Conservation (phyloP, 192 early-diverging fungal genomes). For the Paraglomus occultum region DNA sequence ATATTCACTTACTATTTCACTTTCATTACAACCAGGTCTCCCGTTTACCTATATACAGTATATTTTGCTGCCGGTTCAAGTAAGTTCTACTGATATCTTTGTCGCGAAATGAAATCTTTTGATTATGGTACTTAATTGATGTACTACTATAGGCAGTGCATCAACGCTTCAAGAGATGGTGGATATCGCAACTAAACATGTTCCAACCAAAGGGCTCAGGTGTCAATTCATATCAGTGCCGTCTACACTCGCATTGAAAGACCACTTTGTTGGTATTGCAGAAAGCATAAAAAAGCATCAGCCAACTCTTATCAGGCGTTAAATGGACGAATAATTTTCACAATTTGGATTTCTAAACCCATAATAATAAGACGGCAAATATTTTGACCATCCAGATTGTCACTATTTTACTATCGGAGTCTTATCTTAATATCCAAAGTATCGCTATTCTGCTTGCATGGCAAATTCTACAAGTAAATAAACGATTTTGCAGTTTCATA, state of each 20-base stretch:
- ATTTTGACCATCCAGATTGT: too few species aligned
- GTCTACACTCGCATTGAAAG: background rate
- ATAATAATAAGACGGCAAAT: too few species aligned
- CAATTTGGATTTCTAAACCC: too few species aligned
- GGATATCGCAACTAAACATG: conserved; percentile 8
- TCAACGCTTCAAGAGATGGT: conserved; percentile 21
- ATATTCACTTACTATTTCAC: background rate
- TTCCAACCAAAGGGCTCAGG: background rate
- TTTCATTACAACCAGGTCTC: conserved; percentile 5
- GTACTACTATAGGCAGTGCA: background rate
- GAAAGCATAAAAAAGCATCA: conserved; percentile 26
- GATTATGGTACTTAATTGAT: too few species aligned
- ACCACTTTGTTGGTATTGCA: conserved; percentile 17
- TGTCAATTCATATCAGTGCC: conserved; percentile 12
- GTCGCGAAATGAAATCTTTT: too few species aligned
- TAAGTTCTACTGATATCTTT: too few species aligned
- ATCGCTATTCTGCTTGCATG: too few species aligned
- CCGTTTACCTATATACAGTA: conserved; percentile 23
- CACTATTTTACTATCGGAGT: too few species aligned
- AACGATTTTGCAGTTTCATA: too few species aligned
- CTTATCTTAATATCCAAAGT: too few species aligned
- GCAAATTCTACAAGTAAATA: too few species aligned
- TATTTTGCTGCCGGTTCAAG: background rate
- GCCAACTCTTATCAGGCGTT: background rate
- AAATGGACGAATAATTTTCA: too few species aligned